Base-by-base conservation (phyloP, 805 yeast genomes). In the Suhomyces pyralidae region DNA sequence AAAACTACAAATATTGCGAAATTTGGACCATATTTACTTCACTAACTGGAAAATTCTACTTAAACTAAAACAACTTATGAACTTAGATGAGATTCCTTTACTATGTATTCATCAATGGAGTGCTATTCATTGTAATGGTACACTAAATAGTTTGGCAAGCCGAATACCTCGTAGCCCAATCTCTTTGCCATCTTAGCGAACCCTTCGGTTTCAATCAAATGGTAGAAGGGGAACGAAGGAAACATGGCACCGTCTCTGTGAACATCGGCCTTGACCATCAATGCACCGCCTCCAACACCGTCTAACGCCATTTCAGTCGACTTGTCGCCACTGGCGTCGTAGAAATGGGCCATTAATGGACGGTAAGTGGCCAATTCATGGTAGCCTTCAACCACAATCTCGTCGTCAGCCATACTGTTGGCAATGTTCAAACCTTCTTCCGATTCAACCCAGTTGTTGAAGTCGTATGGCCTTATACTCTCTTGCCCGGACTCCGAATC, bases 171-270 rank as follows among this genome's bases (percentile, higher is more conserved):
- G 70, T 94, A 92, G 30, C 96, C 96, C 57, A 94, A 78, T 61
- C 98, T 79, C 70, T 91, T 90, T 44, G 97, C 97, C 98, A 94
- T 94, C 70, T 86, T 87, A n/a, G 94, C 97, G 71, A 94, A 94
- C 15, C 99, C 99, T 73, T 94, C 99, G 8, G 97, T 92, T 76
- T 94, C 99, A 58, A 94, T 91, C 69, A 94, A 79, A 69, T 94
- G 96, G 69, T 93, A 92, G 78, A 94, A 94, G 55, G 99, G 94
- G 82, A 94, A 94, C 48, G 96, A 89, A 15, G 99, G 99, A 82
- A 94, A 94, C 97, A 94, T 93, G 51, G 98, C 98, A 49, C 99
- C 99, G 69, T 94, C 99, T 68, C 99, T 81, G 71, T 94, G 99
- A 50, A 94, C 99, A 60, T 92, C 97, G 9, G 97, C 96, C 66